Conservation (phyloP, 1,284 basidiomycete species). For the Papiliotrema fonsecae region DNA sequence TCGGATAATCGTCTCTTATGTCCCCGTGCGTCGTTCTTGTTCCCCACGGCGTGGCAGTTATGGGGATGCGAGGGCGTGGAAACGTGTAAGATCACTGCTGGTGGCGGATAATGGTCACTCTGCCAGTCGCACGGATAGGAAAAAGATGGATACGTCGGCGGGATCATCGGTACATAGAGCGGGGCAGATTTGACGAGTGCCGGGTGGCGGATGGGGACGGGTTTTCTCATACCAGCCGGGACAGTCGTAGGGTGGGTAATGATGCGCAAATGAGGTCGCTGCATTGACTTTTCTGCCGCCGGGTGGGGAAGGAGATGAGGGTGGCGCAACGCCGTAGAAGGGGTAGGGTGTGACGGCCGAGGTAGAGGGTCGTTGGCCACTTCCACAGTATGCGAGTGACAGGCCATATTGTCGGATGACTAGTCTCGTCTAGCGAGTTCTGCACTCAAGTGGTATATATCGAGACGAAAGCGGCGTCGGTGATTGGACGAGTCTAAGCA, state of each 20-base stretch:
- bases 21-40: not conserved
- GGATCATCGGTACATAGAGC: not conserved
- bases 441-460: too few relatives aligned
- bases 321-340: not conserved
- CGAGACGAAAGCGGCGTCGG: not conserved
- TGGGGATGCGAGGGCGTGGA: not conserved
- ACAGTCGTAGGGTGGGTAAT: conserved; percentile 7
- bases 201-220: conserved; percentile 3
- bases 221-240: not conserved
- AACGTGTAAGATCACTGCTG: not conserved
- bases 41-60: not conserved
- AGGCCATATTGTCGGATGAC: not conserved
- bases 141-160: not conserved
- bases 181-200: conserved; percentile 1
- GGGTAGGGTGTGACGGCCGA: not conserved
- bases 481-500: too few relatives aligned
- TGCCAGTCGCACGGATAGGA: not conserved
- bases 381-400: too few relatives aligned
- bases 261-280: conserved; percentile 11
- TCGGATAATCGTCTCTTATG: conserved; percentile 23
- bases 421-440: too few relatives aligned
- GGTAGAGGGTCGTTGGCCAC: not conserved
- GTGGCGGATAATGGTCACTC: not conserved
- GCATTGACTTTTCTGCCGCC: too few relatives aligned
- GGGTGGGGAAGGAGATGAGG: too few relatives aligned